Percentiles rank a stretch among this genome's conserved stretches.
Conservation (phyloP, 164 flowering plant genomes). For the Chimonanthus praecox region DNA sequence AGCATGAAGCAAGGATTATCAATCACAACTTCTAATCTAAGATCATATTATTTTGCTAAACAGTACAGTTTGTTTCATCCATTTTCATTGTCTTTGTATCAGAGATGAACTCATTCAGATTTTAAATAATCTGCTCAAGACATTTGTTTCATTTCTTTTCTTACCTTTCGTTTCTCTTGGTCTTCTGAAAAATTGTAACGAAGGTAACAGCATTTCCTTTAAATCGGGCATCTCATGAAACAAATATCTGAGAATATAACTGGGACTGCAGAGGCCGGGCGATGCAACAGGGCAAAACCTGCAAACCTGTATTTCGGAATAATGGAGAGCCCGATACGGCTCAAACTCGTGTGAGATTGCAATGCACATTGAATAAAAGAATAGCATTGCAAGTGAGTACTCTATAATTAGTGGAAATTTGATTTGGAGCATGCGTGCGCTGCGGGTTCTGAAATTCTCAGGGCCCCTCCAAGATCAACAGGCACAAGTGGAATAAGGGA, state of each 20-base stretch:
- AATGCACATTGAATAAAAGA: slow-evolving; percentile 1
- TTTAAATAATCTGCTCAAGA: neutral
- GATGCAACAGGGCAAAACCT: neutral
- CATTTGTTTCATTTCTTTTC: no score
- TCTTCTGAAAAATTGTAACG: slow-evolving; percentile 20
- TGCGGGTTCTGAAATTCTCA: slow-evolving; percentile 33
- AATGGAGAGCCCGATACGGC: slow-evolving; percentile 2
- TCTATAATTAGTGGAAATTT: slow-evolving; percentile 3
- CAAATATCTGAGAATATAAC: slow-evolving; percentile 2
- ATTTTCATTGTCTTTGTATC: neutral
- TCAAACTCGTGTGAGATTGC: neutral
- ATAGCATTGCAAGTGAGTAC: neutral
- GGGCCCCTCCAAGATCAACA: slow-evolving; percentile 67
- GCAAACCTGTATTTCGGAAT: neutral
- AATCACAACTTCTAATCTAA: neutral
- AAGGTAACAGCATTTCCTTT: slow-evolving; percentile 7
- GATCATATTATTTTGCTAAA: neutral
- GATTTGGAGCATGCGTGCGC: slow-evolving; percentile 14
- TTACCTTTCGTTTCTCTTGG: no score
- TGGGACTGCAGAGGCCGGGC: neutral
- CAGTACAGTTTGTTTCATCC: neutral
- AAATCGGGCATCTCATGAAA: slow-evolving; percentile 1
- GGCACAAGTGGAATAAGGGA: slow-evolving; percentile 80
- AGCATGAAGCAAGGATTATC: no score
- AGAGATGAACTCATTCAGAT: neutral